Conservation (phyloP, 768 basidiomycete species). For the Botryobasidium botryosum region DNA sequence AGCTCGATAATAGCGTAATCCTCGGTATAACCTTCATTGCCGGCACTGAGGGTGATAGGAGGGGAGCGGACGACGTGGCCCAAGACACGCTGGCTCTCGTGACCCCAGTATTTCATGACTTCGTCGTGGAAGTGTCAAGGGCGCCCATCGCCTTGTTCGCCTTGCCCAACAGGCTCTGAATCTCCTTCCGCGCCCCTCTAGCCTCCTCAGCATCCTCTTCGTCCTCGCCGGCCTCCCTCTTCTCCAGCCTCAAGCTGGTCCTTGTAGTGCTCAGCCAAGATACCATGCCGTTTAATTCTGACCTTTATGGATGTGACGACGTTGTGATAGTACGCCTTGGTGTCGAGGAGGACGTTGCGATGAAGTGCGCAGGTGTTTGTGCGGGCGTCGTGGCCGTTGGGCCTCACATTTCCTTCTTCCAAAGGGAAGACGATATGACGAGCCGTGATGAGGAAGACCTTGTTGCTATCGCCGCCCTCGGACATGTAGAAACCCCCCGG, state of each 20-base stretch:
- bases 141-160: slow-evolving; percentile 11
- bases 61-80: slow-evolving; percentile 18
- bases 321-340: slow-evolving; percentile 11
- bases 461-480: slow-evolving; percentile 19
- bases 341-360: slow-evolving; percentile 12
- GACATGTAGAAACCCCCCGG: slow-evolving; percentile 24
- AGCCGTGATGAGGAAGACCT: background rate
- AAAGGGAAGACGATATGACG: slow-evolving; percentile 1
- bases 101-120: slow-evolving; percentile 15
- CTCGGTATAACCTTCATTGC: slow-evolving; percentile 11
- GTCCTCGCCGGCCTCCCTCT: slow-evolving; percentile 2
- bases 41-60: slow-evolving; percentile 11
- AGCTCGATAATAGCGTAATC: slow-evolving; percentile 15
- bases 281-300: slow-evolving; percentile 4
- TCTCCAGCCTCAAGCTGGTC: slow-evolving; percentile 1
- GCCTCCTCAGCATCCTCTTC: slow-evolving; percentile 1
- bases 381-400: slow-evolving; percentile 1
- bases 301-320: slow-evolving; percentile 8
- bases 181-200: slow-evolving; percentile 7
- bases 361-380: background rate
- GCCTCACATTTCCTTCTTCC: slow-evolving; percentile 10
- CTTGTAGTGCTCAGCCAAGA: slow-evolving; percentile 1
- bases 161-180: slow-evolving; percentile 6
- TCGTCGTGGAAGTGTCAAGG: slow-evolving; percentile 12
- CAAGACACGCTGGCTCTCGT: slow-evolving; percentile 14